phyloP scores from a whole-genome alignment of 2,329 filamentous ascomycete species.

The Diaporthe sp. region DNA sequence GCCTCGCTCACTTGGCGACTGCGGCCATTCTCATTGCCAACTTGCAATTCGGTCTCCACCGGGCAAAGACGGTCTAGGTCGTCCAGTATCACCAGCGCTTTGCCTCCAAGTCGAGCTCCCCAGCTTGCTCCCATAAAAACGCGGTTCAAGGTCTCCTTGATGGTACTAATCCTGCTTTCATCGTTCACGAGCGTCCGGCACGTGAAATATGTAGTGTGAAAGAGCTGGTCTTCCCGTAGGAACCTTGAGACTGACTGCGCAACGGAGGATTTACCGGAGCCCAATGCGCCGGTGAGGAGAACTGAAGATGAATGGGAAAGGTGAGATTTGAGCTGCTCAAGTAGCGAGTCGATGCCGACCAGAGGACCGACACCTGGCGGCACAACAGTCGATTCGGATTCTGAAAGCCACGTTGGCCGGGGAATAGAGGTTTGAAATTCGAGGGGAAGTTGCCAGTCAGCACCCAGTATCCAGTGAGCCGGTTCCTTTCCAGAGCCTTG shows the following conservation, averaged over 20 bases:
- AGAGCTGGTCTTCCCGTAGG: constrained; percentile 80
- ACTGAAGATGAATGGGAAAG: constrained; percentile 90
- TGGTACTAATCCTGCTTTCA: constrained; percentile 88
- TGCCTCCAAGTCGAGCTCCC: constrained; percentile 89
- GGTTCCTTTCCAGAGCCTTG: constrained; percentile 63
- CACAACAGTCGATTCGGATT: constrained; percentile 55
- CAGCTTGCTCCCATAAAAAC: constrained; percentile 92
- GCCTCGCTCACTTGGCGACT: constrained; percentile 94
- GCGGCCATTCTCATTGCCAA: constrained; percentile 92
- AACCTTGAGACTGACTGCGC: constrained; percentile 81
- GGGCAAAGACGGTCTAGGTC: constrained; percentile 95
- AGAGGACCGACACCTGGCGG: constrained; percentile 61
- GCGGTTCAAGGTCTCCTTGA: constrained; percentile 89
- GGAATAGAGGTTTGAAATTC: constrained; percentile 83
- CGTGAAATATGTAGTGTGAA: constrained; percentile 87
- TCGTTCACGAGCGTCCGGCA: constrained; percentile 91
- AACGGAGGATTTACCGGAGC: constrained; percentile 89
- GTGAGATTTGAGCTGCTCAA: constrained; percentile 80
- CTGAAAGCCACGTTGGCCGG: constrained; percentile 69
- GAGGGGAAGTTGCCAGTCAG: constrained; percentile 80
- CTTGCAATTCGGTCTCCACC: constrained; percentile 92
- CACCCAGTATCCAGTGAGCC: constrained; percentile 80
- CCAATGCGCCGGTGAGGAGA: constrained; percentile 88
- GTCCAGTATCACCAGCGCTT: constrained; percentile 87
- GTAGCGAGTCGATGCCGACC: constrained; percentile 86